phyloP scores from a whole-genome alignment of 1,284 basidiomycete genomes.

The Exobasidium cylindrosporum region DNA sequence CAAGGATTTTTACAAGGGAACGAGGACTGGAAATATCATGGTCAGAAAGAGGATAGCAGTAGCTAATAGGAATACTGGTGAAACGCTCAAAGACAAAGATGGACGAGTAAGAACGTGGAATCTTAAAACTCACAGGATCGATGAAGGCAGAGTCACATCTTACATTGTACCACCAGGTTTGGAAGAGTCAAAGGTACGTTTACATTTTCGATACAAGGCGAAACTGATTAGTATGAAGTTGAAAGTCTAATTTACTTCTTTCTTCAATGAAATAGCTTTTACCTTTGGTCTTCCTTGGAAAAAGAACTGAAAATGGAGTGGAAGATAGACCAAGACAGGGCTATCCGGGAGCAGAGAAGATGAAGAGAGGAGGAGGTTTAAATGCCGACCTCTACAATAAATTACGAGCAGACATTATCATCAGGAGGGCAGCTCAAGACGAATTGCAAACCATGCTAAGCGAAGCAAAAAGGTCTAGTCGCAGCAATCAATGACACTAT shows the following conservation, averaged over 20 bases:
- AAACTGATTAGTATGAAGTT: neutral
- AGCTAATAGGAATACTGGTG: constrained; percentile 35
- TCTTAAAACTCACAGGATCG: constrained; percentile 38
- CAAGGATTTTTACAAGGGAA: constrained; percentile 55
- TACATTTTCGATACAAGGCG: neutral
- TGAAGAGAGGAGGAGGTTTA: constrained; percentile 2
- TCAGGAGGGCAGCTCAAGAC: neutral
- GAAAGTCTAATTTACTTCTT: neutral
- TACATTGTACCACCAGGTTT: constrained; percentile 52
- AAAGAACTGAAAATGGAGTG: neutral
- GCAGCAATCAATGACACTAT: neutral
- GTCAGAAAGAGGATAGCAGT: constrained; percentile 48
- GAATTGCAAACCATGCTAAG: neutral
- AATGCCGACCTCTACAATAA: neutral
- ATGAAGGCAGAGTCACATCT: constrained; percentile 41
- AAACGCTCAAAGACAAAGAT: constrained; percentile 36
- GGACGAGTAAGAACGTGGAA: constrained; percentile 45
- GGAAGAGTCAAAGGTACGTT: constrained; percentile 40
- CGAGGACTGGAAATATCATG: constrained; percentile 52
- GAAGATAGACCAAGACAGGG: neutral
- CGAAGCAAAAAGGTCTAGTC: neutral
- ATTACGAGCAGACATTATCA: neutral
- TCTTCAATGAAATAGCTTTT: constrained; percentile 4
- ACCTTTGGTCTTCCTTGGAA: constrained; percentile 10
- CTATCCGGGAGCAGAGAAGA: constrained; percentile 10